These are phyloP conservation scores for Lodderomyces metapsilosis DNA, from an alignment of 1,139 yeast species.

Conservation along the genomic window DNA sequence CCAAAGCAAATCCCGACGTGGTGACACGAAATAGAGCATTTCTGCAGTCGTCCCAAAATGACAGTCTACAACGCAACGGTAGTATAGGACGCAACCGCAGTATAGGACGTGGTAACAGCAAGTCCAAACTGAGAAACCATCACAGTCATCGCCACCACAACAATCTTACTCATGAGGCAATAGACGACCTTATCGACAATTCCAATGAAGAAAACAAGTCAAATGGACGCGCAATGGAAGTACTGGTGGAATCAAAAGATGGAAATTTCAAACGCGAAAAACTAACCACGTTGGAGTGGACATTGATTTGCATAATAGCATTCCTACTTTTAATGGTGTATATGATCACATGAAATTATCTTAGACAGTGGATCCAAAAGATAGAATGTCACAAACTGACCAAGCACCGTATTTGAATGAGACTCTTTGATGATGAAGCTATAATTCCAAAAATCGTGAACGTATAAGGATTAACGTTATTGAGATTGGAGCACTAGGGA, in stretches of 20 bases:
- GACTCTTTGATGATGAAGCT: too few relatives aligned
- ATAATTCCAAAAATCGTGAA: too few relatives aligned
- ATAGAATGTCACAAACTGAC: too few relatives aligned
- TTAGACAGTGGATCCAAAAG: too few relatives aligned
- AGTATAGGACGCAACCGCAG: background rate
- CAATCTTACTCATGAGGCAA: background rate
- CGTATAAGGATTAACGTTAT: too few relatives aligned
- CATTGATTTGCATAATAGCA: background rate
- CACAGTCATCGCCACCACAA: background rate
- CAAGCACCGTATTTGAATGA: too few relatives aligned
- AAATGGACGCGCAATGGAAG: background rate
- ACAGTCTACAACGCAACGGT: background rate
- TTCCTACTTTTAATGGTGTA: background rate
- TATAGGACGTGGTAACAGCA: background rate
- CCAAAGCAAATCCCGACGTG: background rate
- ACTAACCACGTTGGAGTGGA: background rate
- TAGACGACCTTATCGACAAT: background rate
- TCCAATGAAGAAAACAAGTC: background rate
- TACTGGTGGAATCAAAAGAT: background rate
- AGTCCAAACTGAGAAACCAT: background rate
- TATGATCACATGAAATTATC: background rate
- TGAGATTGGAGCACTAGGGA: too few relatives aligned
- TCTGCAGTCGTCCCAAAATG: background rate
- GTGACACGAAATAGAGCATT: background rate
- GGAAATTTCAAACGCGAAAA: background rate